Evolutionary conservation across 2,329 filamentous ascomycete species (phyloP), one percentile per base, ranked within the genome.

Genomic region (Colletotrichum tropicale): DNA sequence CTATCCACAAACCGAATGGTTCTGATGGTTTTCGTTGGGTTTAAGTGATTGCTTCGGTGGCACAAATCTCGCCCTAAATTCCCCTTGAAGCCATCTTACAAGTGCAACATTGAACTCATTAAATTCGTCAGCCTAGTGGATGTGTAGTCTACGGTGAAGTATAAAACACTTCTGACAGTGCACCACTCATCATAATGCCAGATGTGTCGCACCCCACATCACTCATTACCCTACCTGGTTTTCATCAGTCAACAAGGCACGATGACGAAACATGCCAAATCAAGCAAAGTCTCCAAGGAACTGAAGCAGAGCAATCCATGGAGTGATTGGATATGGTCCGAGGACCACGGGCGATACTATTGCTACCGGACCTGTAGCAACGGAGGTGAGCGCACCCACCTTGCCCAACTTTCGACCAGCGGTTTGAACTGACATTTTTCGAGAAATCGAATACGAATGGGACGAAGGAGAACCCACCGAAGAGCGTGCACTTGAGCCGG

Each of bases 141-240:
- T 12, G 18, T 0, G 1, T 7, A 6, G 5, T 12, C 9, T 48
- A 12, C 10, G 18, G 0, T 21, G 0, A 21, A 48, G 1, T 48
- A 48, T 48, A 48, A 48, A 48, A n/a, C 0, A 6, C 38, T 4
- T 48, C 38, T n/a, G 9, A 8, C 10, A 10, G 28, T 30, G 28
- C 28, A 30, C 10, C 28, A 30, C 10, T 9, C 28, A 30, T 30
- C 28, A 9, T 9, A 8, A 30, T 30, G 3, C 28, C 10, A 8
- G 28, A 8, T 30, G 28, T 9, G 28, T 30, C 28, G 28, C 28
- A 30, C 28, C 9, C 28, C 8, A 30, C n/a, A n/a, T n/a, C n/a
- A n/a, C n/a, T n/a, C n/a, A n/a, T n/a, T n/a, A n/a, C n/a, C n/a
- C n/a, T n/a, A n/a, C n/a, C n/a, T n/a, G n/a, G n/a, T n/a, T n/a